These are phyloP conservation scores for Boletus huronensis DNA, from an alignment of 768 basidiomycete species.

Conservation along the genomic window DNA sequence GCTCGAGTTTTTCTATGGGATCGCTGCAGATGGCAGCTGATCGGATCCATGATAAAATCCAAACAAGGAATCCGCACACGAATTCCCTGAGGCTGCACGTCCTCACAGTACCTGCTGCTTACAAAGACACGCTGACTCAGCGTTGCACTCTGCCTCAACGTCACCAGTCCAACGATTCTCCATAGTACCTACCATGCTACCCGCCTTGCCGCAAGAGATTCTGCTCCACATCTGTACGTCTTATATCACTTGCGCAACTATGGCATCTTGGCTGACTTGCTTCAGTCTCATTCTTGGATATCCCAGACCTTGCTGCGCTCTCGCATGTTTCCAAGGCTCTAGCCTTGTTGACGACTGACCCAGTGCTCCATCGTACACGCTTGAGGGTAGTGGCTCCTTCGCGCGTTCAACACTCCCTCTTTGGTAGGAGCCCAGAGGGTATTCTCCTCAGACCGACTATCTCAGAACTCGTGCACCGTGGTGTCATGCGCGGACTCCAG, in stretches of 20 bases:
- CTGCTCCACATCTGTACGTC: conserved; percentile 55
- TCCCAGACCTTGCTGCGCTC: conserved; percentile 63
- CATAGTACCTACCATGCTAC: conserved; percentile 10
- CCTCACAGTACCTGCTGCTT: background rate
- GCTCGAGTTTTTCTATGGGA: background rate
- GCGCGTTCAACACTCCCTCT: conserved; percentile 61
- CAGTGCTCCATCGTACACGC: conserved; percentile 59
- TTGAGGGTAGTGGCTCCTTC: conserved; percentile 63
- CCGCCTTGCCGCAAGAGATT: conserved; percentile 53
- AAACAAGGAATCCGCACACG: too few species aligned
- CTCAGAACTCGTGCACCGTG: conserved; percentile 62
- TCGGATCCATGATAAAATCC: conserved; percentile 1
- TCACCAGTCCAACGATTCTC: background rate
- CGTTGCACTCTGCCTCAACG: background rate
- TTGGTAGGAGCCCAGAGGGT: conserved; percentile 55
- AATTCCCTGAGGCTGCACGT: too few species aligned
- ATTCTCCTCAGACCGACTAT: conserved; percentile 59
- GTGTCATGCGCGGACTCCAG: conserved; percentile 65
- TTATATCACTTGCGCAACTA: background rate
- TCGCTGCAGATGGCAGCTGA: background rate
- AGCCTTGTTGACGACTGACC: conserved; percentile 53
- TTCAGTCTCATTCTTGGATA: conserved; percentile 66
- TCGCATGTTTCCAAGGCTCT: conserved; percentile 47
- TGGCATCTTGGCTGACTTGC: background rate
- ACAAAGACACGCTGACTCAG: conserved; percentile 17